Base-by-base conservation (phyloP, 2,329 filamentous ascomycete species). In the Ascochyta fabae region DNA sequence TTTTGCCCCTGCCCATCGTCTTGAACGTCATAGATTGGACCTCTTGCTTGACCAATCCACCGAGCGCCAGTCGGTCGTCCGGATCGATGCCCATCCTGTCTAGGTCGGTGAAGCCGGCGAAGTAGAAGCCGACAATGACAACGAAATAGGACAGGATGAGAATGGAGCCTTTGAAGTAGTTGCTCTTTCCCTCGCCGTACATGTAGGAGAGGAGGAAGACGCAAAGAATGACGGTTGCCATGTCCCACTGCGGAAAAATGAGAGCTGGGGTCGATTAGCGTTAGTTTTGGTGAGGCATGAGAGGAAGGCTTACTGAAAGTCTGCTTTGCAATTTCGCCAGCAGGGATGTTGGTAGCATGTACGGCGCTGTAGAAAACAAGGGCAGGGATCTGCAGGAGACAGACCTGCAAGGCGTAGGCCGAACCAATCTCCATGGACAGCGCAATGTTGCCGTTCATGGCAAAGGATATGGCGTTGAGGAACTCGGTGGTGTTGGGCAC, bases 401-500 rank as follows among this genome's bases (percentile, higher is more conserved):
- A 97, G 45, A 99, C 95, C 77, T 99, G 95, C 39, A 99, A 82
- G 1, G 95, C 95, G 72, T 99, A 99, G 2, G 94, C 94, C 0
- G 93, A 97, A 64, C 95, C 95, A 66, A 99, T 99, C 73, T 99
- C 95, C 95, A 99, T 99, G 34, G 92, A 97, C 16, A 99, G 81
- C 0, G 95, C 95, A 75, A 99, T 98, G 75, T 99, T 99, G 57
- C 95, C 95, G 71, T 99, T 98, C 94, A 99, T 99, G 49, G 95
- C 95, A 74, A 99, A 99, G 0, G 93, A 97, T 56, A 99, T 99
- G 73, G 94, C 95, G 77, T 99, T 99, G 88, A 99, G 76, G 73
- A 99, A 99, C 73, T 99, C 95, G 1, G 95, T 99, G 1, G 95
- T 98, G 79, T 99, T 99, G 12, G 95, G 95, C 7, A 99, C 96